Evolutionary conservation across 768 basidiomycete genomes (phyloP), one percentile per base, ranked within the genome.

Genomic region (Mycena latifolia): DNA sequence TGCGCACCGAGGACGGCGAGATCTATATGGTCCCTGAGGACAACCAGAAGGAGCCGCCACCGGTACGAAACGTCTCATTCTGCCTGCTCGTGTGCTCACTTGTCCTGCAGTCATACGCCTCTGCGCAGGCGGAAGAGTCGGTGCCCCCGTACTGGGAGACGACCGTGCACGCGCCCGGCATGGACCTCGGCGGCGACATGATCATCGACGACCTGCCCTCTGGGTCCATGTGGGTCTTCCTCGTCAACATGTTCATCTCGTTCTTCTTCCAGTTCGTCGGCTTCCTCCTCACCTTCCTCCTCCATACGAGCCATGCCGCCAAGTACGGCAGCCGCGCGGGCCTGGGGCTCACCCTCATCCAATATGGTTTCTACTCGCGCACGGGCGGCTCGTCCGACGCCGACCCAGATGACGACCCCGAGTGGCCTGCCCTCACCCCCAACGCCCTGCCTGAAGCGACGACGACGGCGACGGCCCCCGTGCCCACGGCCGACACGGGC

Each of bases 61-160:
- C 98, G 4, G 95, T 97, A 76, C 76, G 41, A 92, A 15, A 11
- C 82, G 41, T 11, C 18, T 43, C n/a, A n/a, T n/a, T n/a, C n/a
- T n/a, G 41, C 41, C 20, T 5, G 35, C 35, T 63, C 41, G 9
- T 37, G 54, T 47, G 46, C 57, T 37, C 47, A 58, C 37, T 35
- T 18, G n/a, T 61, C 29, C 17, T 65, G 22, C 61, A 96, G 93
- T 89, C 95, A 0, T 99, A 99, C 73, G 85, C 90, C 15, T 86
- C 90, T 18, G 98, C 97, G 3, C 90, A 95, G 67, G 87, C 90
- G 12, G 61, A 61, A 29, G 97, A 99, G 74, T 88, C 94, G 0
- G 96, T 93, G 0, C 98, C 98, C 0, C 87, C 95, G 0, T 99
- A 99, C 78, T 98, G 95, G 94, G 97, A 99, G 75, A 98, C 94